These are phyloP conservation scores for Elymus sibiricus DNA, from an alignment of 176 grass and related monocot species.

Conservation along the genomic window DNA sequence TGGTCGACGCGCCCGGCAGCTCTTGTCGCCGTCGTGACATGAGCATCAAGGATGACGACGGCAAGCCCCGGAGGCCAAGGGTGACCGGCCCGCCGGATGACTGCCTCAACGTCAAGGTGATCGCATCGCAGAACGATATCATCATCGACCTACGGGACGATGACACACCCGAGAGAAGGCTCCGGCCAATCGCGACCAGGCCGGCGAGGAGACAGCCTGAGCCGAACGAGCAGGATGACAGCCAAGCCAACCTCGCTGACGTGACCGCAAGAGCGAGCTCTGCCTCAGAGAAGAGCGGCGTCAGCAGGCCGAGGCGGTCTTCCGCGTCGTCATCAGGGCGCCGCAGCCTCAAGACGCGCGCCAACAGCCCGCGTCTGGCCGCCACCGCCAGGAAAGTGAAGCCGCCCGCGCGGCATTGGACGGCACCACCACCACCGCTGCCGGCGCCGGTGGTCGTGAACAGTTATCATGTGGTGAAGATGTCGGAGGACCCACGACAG, in stretches of 20 bases:
- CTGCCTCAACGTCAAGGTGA: slow-evolving; percentile 14
- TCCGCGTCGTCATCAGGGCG: slow-evolving; percentile 9
- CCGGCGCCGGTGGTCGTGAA: slow-evolving; percentile 1
- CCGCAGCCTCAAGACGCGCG: slow-evolving; percentile 39
- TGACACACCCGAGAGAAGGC: slow-evolving; percentile 9
- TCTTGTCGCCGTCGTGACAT: slow-evolving; percentile 5
- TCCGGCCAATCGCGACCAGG: slow-evolving; percentile 55
- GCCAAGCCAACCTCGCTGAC: background rate
- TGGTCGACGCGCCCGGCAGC: background rate
- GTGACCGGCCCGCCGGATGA: background rate
- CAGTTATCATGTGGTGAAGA: slow-evolving; percentile 63
- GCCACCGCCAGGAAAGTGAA: slow-evolving; percentile 12
- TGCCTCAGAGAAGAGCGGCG: slow-evolving; percentile 16
- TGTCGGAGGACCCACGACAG: slow-evolving; percentile 44
- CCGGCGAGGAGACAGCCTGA: background rate
- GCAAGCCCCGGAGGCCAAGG: background rate
- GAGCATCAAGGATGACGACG: slow-evolving; percentile 6
- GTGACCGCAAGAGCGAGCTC: background rate
- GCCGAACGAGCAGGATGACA: background rate
- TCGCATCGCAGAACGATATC: slow-evolving; percentile 44
- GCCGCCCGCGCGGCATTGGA: background rate
- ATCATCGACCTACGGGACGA: slow-evolving; percentile 34
- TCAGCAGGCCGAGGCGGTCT: slow-evolving; percentile 29
- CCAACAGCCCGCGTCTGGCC: slow-evolving; percentile 44
- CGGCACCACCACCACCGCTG: too few relatives aligned